phyloP scores from a whole-genome alignment of 1,284 basidiomycete genomes.

The Athelia sp. region DNA sequence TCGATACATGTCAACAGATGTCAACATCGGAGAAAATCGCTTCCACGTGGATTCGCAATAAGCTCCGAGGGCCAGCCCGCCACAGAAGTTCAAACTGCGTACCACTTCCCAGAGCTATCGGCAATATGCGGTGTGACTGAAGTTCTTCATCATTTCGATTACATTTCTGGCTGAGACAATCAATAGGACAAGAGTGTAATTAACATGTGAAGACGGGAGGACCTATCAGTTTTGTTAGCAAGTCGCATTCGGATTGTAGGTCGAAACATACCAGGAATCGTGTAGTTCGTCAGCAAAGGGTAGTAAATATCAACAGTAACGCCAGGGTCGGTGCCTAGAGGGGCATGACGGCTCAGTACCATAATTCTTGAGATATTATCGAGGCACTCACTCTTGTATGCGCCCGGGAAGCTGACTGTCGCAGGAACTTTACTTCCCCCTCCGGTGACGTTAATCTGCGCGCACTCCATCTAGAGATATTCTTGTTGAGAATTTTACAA shows the following conservation, averaged over 20 bases:
- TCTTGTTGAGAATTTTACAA: background rate
- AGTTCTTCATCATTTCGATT: too few relatives aligned
- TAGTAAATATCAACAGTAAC: constrained; percentile 32
- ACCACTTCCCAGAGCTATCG: too few relatives aligned
- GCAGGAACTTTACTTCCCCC: constrained; percentile 35
- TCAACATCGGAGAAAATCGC: too few relatives aligned
- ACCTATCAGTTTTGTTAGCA: constrained; percentile 11
- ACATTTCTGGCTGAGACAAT: too few relatives aligned
- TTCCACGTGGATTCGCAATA: too few relatives aligned
- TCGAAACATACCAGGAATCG: constrained; percentile 28
- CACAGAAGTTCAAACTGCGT: too few relatives aligned
- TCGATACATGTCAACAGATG: too few relatives aligned
- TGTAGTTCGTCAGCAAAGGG: constrained; percentile 32
- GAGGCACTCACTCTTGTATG: constrained; percentile 28
- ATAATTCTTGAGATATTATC: background rate
- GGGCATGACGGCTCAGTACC: background rate
- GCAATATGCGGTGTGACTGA: too few relatives aligned
- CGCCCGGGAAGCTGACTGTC: constrained; percentile 48
- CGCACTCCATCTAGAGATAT: constrained; percentile 42
- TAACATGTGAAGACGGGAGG: constrained; percentile 23
- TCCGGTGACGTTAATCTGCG: constrained; percentile 47
- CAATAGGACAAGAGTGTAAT: too few relatives aligned
- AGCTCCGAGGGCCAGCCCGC: too few relatives aligned
- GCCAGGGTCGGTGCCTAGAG: constrained; percentile 33
- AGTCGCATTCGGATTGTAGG: background rate